Conservation (phyloP, 305 asterid genomes). For the Petunia hybrid region DNA sequence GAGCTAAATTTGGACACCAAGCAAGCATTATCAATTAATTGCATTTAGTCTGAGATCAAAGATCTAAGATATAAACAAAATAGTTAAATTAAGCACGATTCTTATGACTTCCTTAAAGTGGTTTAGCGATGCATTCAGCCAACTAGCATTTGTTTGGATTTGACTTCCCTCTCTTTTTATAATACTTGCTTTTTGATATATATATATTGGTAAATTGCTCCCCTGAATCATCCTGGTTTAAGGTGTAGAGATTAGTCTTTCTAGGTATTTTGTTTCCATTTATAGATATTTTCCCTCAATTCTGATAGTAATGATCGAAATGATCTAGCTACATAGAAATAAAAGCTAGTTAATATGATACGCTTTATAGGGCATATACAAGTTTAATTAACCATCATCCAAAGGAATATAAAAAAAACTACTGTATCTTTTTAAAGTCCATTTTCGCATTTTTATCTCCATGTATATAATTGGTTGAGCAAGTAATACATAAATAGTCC, state of each 20-base stretch:
- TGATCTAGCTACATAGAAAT: too few species aligned
- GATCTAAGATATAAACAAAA: conserved; percentile 10
- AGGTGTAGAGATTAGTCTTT: background rate
- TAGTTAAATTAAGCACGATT: background rate
- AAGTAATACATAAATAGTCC: too few species aligned
- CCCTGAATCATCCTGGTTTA: conserved; percentile 18
- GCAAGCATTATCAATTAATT: background rate
- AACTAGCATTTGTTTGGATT: conserved; percentile 17
- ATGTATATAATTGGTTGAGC: too few species aligned
- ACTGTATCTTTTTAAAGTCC: too few species aligned
- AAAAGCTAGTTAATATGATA: too few species aligned
- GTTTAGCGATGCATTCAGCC: conserved; percentile 7
- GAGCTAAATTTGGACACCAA: conserved; percentile 17
- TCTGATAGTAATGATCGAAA: too few species aligned
- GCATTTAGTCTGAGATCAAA: conserved; percentile 13
- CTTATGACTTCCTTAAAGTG: conserved; percentile 23
- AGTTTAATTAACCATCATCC: too few species aligned
- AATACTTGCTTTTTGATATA: background rate
- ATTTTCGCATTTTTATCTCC: too few species aligned
- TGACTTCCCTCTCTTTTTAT: background rate
- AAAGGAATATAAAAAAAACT: background rate
- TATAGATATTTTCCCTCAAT: background rate
- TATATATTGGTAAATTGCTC: conserved; percentile 5
- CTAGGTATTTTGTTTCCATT: background rate
- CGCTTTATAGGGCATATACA: too few species aligned